Evolutionary conservation across 1,284 basidiomycete species (phyloP).

Genomic region (Apiotrichum siamense): DNA sequence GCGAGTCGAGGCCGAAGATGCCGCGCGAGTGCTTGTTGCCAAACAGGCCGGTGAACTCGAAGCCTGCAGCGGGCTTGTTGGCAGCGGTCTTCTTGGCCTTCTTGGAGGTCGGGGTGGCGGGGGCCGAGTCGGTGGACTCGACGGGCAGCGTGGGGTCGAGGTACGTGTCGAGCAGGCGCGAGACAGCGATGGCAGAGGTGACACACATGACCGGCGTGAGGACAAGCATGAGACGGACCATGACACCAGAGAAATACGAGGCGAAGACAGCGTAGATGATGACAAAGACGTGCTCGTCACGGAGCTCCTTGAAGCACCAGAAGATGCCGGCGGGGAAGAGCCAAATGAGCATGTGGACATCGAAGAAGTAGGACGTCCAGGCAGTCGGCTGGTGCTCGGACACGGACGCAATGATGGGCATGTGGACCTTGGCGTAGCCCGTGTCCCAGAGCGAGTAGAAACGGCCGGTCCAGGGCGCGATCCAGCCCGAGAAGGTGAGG

Average conservation of each 20-base stretch:
- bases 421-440: slow-evolving; percentile 85
- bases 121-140: slow-evolving; percentile 12
- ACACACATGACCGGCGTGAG: slow-evolving; percentile 54
- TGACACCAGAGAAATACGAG: slow-evolving; percentile 98
- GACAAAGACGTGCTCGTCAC: slow-evolving; percentile 97
- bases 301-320: slow-evolving; percentile 85
- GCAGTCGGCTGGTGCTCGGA: slow-evolving; percentile 99
- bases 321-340: slow-evolving; percentile 95
- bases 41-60: slow-evolving; percentile 30
- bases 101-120: slow-evolving; percentile 48
- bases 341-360: slow-evolving; percentile 95
- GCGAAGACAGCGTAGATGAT: slow-evolving; percentile 96
- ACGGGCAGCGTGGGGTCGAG: slow-evolving; percentile 56
- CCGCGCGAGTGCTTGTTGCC: slow-evolving; percentile 51
- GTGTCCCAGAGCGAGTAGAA: slow-evolving; percentile 99
- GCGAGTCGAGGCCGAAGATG: slow-evolving; percentile 78
- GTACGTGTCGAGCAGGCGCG: slow-evolving; percentile 82
- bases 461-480: slow-evolving; percentile 97
- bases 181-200: slow-evolving; percentile 81
- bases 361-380: slow-evolving; percentile 99
- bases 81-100: slow-evolving; percentile 58
- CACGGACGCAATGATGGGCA: slow-evolving; percentile 97
- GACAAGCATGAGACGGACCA: slow-evolving; percentile 67
- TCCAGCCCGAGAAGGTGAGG: slow-evolving; percentile 89
- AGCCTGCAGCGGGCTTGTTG: slow-evolving; percentile 18